Percentiles rank a stretch among this genome's conserved stretches.
Conservation (phyloP, 108 stramenopile species). For the Discostella stelligeroides region DNA sequence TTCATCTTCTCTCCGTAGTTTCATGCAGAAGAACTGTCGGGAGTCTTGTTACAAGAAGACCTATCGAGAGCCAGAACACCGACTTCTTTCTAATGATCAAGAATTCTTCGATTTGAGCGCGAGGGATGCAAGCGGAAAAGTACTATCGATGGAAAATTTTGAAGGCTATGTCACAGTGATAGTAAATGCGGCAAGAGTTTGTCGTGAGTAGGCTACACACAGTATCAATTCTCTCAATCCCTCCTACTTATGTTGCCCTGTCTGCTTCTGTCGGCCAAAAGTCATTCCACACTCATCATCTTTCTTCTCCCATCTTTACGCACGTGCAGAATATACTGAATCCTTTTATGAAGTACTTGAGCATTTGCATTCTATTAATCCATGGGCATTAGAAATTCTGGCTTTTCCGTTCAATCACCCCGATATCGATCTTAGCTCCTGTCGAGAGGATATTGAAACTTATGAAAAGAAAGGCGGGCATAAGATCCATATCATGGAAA, state of each 20-base stretch:
- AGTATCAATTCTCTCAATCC: not conserved
- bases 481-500: conserved; percentile 48
- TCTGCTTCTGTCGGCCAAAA: too few relatives aligned
- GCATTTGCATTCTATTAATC: conserved; percentile 42
- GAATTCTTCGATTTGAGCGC: conserved; percentile 47
- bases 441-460: conserved; percentile 25
- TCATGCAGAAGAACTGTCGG: conserved; percentile 48
- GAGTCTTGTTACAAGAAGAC: conserved; percentile 34
- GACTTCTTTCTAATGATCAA: conserved; percentile 22
- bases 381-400: conserved; percentile 40
- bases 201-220: conserved; percentile 27
- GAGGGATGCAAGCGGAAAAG: conserved; percentile 33
- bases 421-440: conserved; percentile 17
- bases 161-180: conserved; percentile 52
- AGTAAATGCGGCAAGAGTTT: conserved; percentile 45
- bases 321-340: conserved; percentile 28
- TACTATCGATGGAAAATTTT: conserved; percentile 32
- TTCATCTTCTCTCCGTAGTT: conserved; percentile 13
- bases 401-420: conserved; percentile 47
- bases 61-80: conserved; percentile 23
- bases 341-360: conserved; percentile 36
- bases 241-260: not conserved
- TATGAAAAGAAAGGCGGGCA: conserved; percentile 20
- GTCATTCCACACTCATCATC: not conserved
- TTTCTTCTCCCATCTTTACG: not conserved